These are phyloP conservation scores for Podosphaera fusca DNA, from an alignment of 2,329 filamentous ascomycete genomes.

Conservation along the genomic window DNA sequence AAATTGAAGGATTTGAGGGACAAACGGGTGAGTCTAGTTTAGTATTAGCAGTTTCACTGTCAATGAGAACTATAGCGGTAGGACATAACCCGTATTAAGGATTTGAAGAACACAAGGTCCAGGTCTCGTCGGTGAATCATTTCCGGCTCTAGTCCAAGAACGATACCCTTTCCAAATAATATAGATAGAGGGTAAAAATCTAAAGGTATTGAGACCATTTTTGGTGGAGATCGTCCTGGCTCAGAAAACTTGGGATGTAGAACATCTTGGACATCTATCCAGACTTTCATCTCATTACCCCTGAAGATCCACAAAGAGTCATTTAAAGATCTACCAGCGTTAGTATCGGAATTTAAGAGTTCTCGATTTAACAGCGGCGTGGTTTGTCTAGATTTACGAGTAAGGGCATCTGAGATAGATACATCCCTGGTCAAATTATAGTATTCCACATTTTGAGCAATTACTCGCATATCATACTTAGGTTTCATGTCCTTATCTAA, in stretches of 20 bases:
- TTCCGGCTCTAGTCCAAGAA: slow-evolving; percentile 79
- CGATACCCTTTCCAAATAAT: slow-evolving; percentile 67
- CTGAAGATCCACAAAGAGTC: slow-evolving; percentile 94
- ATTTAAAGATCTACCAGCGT: slow-evolving; percentile 25
- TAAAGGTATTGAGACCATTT: slow-evolving; percentile 54
- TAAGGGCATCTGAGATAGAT: slow-evolving; percentile 22
- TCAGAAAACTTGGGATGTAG: slow-evolving; percentile 46
- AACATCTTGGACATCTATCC: slow-evolving; percentile 74
- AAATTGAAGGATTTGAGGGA: slow-evolving; percentile 67
- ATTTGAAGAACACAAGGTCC: slow-evolving; percentile 73
- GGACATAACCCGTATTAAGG: slow-evolving; percentile 54
- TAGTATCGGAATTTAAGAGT: slow-evolving; percentile 4
- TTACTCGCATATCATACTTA: slow-evolving; percentile 95
- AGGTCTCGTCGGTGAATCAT: slow-evolving; percentile 82
- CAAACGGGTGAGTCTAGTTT: slow-evolving; percentile 67
- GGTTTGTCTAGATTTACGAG: not conserved
- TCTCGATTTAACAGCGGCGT: slow-evolving; percentile 2
- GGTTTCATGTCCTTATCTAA: slow-evolving; percentile 60
- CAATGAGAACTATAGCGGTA: not conserved
- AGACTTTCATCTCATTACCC: slow-evolving; percentile 62
- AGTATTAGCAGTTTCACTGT: slow-evolving; percentile 4
- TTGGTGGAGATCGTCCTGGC: slow-evolving; percentile 43
- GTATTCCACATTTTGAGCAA: slow-evolving; percentile 90
- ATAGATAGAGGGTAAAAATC: slow-evolving; percentile 91
- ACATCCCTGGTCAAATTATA: slow-evolving; percentile 77